Conservation (phyloP, 1,139 yeast species). For the Yamadazyma aaseri region DNA sequence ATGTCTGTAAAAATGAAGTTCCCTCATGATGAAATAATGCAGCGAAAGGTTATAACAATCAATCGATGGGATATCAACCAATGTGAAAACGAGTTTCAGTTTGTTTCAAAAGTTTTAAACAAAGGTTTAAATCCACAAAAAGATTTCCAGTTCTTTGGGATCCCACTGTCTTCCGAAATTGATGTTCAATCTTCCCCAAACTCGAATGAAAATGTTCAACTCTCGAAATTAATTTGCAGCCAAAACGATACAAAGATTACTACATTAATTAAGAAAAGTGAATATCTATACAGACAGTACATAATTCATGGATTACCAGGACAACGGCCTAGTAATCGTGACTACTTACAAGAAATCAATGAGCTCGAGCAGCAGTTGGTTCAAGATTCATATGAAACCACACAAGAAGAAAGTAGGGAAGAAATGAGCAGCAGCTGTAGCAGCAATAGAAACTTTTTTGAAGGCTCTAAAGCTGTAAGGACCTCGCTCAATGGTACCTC, state of each 20-base stretch:
- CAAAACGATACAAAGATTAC: slow-evolving; percentile 9
- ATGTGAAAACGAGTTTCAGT: slow-evolving; percentile 29
- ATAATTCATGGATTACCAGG: slow-evolving; percentile 8
- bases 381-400: no score
- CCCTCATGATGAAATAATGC: slow-evolving; percentile 14
- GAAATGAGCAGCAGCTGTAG: no score
- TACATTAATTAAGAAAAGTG: slow-evolving; percentile 12
- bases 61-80: slow-evolving; percentile 36
- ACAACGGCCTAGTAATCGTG: slow-evolving; percentile 2
- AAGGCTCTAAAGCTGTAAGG: no score
- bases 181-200: not conserved
- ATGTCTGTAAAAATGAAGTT: slow-evolving; percentile 22
- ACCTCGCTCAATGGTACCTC: no score
- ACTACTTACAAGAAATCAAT: slow-evolving; percentile 6
- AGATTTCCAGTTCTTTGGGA: slow-evolving; percentile 3
- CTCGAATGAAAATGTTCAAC: not conserved
- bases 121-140: not conserved
- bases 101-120: slow-evolving; percentile 11
- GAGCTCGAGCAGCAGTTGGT: slow-evolving; percentile 3
- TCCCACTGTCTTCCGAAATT: not conserved
- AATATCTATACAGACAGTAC: slow-evolving; percentile 10
- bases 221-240: slow-evolving; percentile 5
- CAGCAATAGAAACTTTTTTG: no score
- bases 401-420: no score
- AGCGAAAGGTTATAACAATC: slow-evolving; percentile 23